phyloP scores from a whole-genome alignment of 176 grass and related monocot genomes.

The Zoysia pacifica region DNA sequence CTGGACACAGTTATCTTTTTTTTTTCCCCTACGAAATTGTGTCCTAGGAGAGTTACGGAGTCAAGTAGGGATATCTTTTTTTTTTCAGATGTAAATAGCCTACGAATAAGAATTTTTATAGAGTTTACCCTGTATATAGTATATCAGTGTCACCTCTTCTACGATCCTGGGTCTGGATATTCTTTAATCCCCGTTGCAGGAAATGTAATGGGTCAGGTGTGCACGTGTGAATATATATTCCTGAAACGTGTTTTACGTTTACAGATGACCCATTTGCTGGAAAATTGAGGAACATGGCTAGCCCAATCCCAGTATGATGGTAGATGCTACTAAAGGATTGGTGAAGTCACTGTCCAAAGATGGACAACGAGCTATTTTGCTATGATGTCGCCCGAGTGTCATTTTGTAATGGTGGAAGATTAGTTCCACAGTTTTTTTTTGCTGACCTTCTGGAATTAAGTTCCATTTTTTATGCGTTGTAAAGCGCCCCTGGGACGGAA shows the following conservation, averaged over 20 bases:
- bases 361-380: too few relatives aligned
- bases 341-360: not conserved
- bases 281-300: not conserved
- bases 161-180: not conserved
- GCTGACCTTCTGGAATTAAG: not conserved
- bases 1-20: conserved; percentile 58
- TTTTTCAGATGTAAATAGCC: conserved; percentile 50
- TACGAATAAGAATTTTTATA: conserved; percentile 41
- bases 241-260: not conserved
- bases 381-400: not conserved
- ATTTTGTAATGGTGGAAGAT: not conserved
- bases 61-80: conserved; percentile 28
- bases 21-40: conserved; percentile 48
- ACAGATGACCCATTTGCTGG: not conserved
- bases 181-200: not conserved
- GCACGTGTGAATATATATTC: not conserved
- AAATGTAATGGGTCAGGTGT: not conserved
- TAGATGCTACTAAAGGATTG: not conserved
- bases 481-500: not conserved
- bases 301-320: not conserved
- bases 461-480: not conserved
- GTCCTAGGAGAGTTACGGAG: conserved; percentile 45
- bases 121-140: conserved; percentile 19
- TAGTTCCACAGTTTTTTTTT: not conserved
- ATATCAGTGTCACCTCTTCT: not conserved